Percentiles rank a stretch among this genome's conserved stretches.
phyloP scores from a whole-genome alignment of 257 asterid species.

The Leonotis leonurus region DNA sequence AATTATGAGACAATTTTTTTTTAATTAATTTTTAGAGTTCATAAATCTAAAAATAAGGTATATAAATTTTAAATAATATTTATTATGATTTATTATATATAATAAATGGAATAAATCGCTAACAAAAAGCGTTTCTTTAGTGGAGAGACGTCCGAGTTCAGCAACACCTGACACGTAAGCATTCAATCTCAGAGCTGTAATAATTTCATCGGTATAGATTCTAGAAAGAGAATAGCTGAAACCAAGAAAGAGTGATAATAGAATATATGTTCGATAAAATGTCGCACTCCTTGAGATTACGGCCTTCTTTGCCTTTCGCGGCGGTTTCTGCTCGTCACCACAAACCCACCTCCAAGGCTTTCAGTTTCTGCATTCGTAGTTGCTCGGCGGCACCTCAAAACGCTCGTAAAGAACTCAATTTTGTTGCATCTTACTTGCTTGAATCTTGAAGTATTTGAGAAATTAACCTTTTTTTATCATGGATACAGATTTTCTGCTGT shows the following conservation, averaged over 20 bases:
- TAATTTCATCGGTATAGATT: background rate
- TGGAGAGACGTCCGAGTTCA: background rate
- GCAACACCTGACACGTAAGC: background rate
- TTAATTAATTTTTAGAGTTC: too few species aligned
- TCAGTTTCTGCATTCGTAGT: conserved; percentile 26
- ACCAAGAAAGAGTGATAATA: background rate
- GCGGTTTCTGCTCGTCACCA: conserved; percentile 12
- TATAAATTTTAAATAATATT: too few species aligned
- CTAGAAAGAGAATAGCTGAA: background rate
- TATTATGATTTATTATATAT: too few species aligned
- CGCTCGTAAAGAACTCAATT: conserved; percentile 26
- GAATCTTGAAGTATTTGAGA: background rate
- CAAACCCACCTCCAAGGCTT: conserved; percentile 15
- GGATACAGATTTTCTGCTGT: background rate
- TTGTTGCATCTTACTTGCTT: background rate
- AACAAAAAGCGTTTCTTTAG: background rate
- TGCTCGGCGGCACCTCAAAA: conserved; percentile 31
- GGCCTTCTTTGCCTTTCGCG: conserved; percentile 12
- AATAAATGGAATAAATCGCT: too few species aligned
- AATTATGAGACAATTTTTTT: too few species aligned
- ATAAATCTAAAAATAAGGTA: too few species aligned
- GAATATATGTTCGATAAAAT: conserved; percentile 19
- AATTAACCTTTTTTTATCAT: background rate
- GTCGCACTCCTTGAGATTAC: conserved; percentile 29
- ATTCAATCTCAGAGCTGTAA: background rate